Conservation (phyloP, 2,329 filamentous ascomycete species). For the Beauveria varroae region DNA sequence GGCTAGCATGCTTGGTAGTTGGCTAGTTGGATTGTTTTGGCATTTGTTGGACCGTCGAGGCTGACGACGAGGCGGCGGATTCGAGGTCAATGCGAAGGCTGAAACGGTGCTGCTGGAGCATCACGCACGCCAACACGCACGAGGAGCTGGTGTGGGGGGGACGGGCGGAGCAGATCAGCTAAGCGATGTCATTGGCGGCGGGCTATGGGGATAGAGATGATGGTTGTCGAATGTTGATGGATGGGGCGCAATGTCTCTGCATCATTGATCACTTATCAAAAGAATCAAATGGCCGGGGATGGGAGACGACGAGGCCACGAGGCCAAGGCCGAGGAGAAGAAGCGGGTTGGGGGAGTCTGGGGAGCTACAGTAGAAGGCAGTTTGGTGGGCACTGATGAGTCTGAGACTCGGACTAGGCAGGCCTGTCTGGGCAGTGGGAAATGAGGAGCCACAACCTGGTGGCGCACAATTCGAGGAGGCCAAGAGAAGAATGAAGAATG, state of each 20-base stretch:
- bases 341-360: background rate
- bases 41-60: background rate
- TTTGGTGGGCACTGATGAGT: background rate
- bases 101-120: constrained; percentile 7
- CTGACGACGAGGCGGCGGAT: background rate
- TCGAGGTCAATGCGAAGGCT: constrained; percentile 11
- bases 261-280: background rate
- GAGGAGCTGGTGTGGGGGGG: background rate
- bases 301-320: background rate
- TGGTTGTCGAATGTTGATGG: background rate
- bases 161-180: background rate
- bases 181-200: background rate
- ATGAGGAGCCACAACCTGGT: background rate
- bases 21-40: background rate
- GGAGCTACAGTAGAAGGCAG: background rate
- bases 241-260: background rate
- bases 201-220: background rate
- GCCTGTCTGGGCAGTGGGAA: background rate
- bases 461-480: background rate
- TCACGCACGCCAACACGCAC: background rate
- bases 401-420: no score
- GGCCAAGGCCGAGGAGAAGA: background rate
- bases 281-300: background rate
- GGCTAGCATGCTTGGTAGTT: background rate
- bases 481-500: no score